Evolutionary conservation across 352 stramenopile species (phyloP).

Genomic region (Pythium myriotylum): DNA sequence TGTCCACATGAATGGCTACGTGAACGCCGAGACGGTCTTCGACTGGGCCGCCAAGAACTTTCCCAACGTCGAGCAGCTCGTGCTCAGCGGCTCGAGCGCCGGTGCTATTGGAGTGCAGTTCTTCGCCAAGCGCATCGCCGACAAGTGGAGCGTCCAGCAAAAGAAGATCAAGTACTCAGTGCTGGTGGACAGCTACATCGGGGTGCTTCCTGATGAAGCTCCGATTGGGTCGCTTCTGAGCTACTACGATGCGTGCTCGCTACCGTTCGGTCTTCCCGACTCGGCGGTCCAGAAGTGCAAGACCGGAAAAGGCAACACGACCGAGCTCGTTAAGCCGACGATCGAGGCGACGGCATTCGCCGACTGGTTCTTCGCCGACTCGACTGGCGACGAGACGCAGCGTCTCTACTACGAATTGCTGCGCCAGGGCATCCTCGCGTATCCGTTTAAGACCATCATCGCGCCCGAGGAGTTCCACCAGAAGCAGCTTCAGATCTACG

Average conservation of each 20-base stretch:
- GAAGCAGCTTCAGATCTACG: conserved; percentile 25
- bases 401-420: conserved; percentile 71
- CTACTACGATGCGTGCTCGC: conserved; percentile 50
- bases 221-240: conserved; percentile 27
- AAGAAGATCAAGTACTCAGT: conserved; percentile 49
- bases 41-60: conserved; percentile 26
- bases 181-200: conserved; percentile 63
- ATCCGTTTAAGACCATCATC: conserved; percentile 61
- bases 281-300: conserved; percentile 37
- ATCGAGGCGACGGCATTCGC: conserved; percentile 26
- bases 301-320: conserved; percentile 40
- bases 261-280: conserved; percentile 27
- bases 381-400: conserved; percentile 56
- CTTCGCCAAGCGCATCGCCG: conserved; percentile 43
- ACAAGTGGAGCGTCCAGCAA: conserved; percentile 48
- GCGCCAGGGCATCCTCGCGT: conserved; percentile 46
- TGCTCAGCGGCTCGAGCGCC: conserved; percentile 26
- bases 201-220: conserved; percentile 45
- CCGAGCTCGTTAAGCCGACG: conserved; percentile 50
- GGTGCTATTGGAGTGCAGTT: conserved; percentile 53
- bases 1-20: conserved; percentile 23
- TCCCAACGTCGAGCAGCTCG: conserved; percentile 20
- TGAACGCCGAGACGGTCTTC: conserved; percentile 22
- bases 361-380: conserved; percentile 66
- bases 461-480: conserved; percentile 49